Percentiles rank a stretch among this genome's conserved stretches.
Evolutionary conservation across 2,329 filamentous ascomycete genomes (phyloP).

Genomic region (Amauroascus niger): DNA sequence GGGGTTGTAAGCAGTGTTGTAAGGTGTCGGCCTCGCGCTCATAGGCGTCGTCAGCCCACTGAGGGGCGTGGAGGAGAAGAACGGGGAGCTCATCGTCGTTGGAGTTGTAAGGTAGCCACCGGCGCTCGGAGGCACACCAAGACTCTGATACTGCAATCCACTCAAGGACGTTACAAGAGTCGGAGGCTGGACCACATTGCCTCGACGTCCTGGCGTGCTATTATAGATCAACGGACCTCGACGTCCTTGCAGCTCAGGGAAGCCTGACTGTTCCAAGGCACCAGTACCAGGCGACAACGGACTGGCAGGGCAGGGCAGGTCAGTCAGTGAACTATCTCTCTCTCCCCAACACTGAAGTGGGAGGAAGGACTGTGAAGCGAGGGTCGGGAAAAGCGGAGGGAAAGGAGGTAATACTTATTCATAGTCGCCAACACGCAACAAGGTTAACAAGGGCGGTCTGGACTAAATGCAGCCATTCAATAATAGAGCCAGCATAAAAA

Average conservation of each 20-base stretch:
- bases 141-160: slow-evolving; percentile 30
- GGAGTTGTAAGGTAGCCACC: slow-evolving; percentile 20
- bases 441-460: not conserved
- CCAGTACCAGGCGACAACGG: slow-evolving; percentile 10
- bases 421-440: slow-evolving; percentile 3
- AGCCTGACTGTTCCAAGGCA: slow-evolving; percentile 8
- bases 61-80: slow-evolving; percentile 27
- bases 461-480: slow-evolving; percentile 4
- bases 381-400: slow-evolving; percentile 4
- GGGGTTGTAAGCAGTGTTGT: slow-evolving; percentile 41
- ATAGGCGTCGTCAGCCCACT: slow-evolving; percentile 29
- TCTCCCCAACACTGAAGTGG: not conserved
- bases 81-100: slow-evolving; percentile 27
- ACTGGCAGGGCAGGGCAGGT: slow-evolving; percentile 7
- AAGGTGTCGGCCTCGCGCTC: slow-evolving; percentile 34
- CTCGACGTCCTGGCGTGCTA: slow-evolving; percentile 33
- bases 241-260: slow-evolving; percentile 18
- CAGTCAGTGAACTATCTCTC: slow-evolving; percentile 2
- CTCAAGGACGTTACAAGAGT: slow-evolving; percentile 35
- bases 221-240: slow-evolving; percentile 22
- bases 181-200: slow-evolving; percentile 36
- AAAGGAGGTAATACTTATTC: slow-evolving; percentile 15
- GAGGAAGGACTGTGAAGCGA: not conserved
- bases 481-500: not conserved
- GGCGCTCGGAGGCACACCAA: slow-evolving; percentile 23